These are phyloP conservation scores for Phytophthora meadii DNA, from an alignment of 352 stramenopile genomes.

Conservation along the genomic window DNA sequence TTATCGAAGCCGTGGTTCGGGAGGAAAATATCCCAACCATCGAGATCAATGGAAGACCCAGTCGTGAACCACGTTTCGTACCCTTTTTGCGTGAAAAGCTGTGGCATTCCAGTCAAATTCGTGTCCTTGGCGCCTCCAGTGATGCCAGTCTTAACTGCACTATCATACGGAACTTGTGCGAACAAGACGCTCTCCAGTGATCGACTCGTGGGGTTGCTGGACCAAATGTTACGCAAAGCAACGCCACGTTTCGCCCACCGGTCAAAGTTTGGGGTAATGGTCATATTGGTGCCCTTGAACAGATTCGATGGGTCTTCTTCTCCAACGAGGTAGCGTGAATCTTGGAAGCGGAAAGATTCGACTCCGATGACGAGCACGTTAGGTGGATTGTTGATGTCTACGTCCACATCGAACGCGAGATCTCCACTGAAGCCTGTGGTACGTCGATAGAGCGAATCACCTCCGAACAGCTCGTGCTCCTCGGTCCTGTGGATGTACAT, in stretches of 20 bases:
- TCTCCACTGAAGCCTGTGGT: conserved; percentile 28
- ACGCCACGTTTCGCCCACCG: conserved; percentile 55
- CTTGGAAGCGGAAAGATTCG: conserved; percentile 61
- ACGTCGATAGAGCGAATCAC: conserved; percentile 23
- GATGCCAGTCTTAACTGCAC: conserved; percentile 43
- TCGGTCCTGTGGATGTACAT: conserved; percentile 34
- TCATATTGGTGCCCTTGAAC: conserved; percentile 35
- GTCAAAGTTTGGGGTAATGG: conserved; percentile 57
- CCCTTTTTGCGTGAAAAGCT: conserved; percentile 57
- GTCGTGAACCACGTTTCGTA: conserved; percentile 62
- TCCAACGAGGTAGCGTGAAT: conserved; percentile 57
- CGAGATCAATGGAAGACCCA: conserved; percentile 48
- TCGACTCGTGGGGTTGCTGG: conserved; percentile 60
- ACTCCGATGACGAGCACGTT: conserved; percentile 61
- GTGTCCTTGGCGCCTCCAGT: conserved; percentile 31
- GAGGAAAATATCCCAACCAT: conserved; percentile 57
- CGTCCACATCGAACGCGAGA: conserved; percentile 50
- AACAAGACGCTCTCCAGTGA: conserved; percentile 63
- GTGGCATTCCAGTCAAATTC: conserved; percentile 47
- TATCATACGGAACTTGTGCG: conserved; percentile 56
- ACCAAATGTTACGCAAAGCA: conserved; percentile 65
- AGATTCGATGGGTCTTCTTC: conserved; percentile 49
- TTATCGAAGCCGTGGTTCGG: conserved; percentile 55
- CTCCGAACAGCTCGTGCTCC: conserved; percentile 26
- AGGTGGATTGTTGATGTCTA: conserved; percentile 36